Evolutionary conservation across 345 rosid genomes (phyloP), one percentile per base, ranked within the genome.

Genomic region (Orychophragmus violaceus): DNA sequence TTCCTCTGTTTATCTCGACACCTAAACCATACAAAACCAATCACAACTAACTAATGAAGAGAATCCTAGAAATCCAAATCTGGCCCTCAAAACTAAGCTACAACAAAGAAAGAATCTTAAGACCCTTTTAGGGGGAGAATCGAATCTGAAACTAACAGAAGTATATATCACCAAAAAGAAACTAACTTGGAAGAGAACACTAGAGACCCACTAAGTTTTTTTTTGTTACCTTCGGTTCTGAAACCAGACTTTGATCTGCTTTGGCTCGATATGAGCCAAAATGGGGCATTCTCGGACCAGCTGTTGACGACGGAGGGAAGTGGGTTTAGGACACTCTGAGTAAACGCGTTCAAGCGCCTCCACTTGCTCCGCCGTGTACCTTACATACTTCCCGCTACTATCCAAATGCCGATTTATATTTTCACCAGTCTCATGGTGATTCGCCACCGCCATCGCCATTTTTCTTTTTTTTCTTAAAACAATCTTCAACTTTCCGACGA

Each of bases 181-280:
- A 2, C 50, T 8, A 18, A 45, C 50, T 45, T 45, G 18, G 13
- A 24, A 2, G 24, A n/a, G n/a, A n/a, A n/a, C n/a, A n/a, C n/a
- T n/a, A n/a, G n/a, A n/a, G n/a, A n/a, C n/a, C n/a, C n/a, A n/a
- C n/a, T n/a, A n/a, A n/a, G n/a, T n/a, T n/a, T n/a, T n/a, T n/a
- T n/a, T n/a, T n/a, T n/a, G n/a, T n/a, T n/a, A 89, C 99, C 99
- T 91, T 69, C 99, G 93, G 55, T 95, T 95, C 61, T 95, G 99
- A 59, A 95, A 95, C 99, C 99, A 95, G 73, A 95, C 98, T 80
- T 95, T 95, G 90, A 95, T 95, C 90, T 95, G 99, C 78, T 91
- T 95, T 16, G 99, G 96, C 78, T 95, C 99, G 33, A 95, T 86
- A 78, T 95, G 82, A 51, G 91, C 64, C 60, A 95, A 77, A 84